Conservation (phyloP, 192 early-diverging fungal genomes). For the Cladochytrium replicatum region DNA sequence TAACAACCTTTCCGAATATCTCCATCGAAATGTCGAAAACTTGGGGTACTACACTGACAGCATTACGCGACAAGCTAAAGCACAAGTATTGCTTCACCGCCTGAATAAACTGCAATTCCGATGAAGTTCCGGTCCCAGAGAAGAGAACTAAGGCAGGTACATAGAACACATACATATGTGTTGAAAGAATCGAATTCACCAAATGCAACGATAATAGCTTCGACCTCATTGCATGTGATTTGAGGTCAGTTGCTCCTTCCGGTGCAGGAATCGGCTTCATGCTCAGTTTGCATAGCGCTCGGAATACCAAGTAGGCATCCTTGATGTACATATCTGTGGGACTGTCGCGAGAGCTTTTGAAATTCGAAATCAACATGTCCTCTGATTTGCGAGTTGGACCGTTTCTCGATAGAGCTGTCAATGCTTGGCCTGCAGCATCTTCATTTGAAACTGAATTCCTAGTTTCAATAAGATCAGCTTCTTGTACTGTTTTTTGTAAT, state of each 20-base stretch:
- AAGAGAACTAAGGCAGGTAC: conserved; percentile 38
- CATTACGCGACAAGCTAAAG: conserved; percentile 62
- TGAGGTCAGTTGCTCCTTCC: conserved; percentile 43
- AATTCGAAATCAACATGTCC: too few relatives aligned
- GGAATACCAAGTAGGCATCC: conserved; percentile 64
- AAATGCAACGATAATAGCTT: conserved; percentile 76
- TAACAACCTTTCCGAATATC: conserved; percentile 62
- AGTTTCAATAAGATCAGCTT: too few relatives aligned
- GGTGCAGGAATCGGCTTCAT: conserved; percentile 55
- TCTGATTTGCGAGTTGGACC: too few relatives aligned
- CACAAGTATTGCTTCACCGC: conserved; percentile 71
- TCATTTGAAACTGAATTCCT: too few relatives aligned
- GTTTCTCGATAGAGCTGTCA: too few relatives aligned
- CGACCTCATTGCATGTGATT: conserved; percentile 71
- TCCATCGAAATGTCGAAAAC: conserved; percentile 62
- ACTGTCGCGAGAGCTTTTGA: conserved; percentile 5
- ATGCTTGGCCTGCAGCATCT: too few relatives aligned
- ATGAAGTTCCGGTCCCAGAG: too few relatives aligned
- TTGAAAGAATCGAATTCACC: conserved; percentile 62
- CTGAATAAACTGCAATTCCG: conserved; percentile 49
- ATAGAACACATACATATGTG: conserved; percentile 68
- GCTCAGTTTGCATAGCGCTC: conserved; percentile 68
- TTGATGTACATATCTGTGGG: conserved; percentile 27
- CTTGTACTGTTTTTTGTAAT: too few relatives aligned
- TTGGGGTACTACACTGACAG: conserved; percentile 51